Evolutionary conservation across 108 stramenopile species (phyloP), one percentile per base, ranked within the genome.

Genomic region (Fragilariopsis cylindrus): DNA sequence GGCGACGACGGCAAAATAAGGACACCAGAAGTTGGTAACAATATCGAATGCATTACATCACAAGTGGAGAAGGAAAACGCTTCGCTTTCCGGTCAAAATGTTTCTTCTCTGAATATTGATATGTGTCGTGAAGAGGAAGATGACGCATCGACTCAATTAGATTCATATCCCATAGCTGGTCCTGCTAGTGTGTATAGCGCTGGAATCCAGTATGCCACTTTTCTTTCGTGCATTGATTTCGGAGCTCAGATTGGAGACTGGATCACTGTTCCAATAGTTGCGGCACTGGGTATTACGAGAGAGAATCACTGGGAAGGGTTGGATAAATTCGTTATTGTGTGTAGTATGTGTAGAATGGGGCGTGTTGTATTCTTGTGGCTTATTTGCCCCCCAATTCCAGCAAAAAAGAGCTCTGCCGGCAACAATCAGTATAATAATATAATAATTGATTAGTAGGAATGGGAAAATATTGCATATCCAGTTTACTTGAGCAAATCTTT

Each of bases 141-240:
- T 57, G 57, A 57, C 18, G 46, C 62, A 63, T 21, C 21, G 40
- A 8, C 42, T 42, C 6, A 41, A 41, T 13, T 13, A 52, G 13
- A 13, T 52, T 52, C 50, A 52, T 43, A 45, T 6, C 62, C 62
- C 46, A n/a, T 63, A 30, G 30, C 30, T 30, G 30, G 30, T 30
- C 30, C 30, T 30, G 30, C 30, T 30, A 30, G 30, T 30, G 30
- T 30, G 62, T n/a, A 45, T 44, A 70, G 65, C 16, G 56, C 60
- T 56, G 85, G 69, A 15, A 62, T 89, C 18, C 69, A 81, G 57
- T 89, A 89, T 73, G 85, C 82, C 4, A 70, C 84, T 3, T 69
- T 85, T 1, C 52, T 89, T 30, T 76, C 85, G 5, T 89, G 88
- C 73, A 81, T 89, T 55, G 88, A 89, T 55, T 86, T 89, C 75